Conservation (phyloP, 176 grass and related monocot species). For the Triticum dicoccoides region DNA sequence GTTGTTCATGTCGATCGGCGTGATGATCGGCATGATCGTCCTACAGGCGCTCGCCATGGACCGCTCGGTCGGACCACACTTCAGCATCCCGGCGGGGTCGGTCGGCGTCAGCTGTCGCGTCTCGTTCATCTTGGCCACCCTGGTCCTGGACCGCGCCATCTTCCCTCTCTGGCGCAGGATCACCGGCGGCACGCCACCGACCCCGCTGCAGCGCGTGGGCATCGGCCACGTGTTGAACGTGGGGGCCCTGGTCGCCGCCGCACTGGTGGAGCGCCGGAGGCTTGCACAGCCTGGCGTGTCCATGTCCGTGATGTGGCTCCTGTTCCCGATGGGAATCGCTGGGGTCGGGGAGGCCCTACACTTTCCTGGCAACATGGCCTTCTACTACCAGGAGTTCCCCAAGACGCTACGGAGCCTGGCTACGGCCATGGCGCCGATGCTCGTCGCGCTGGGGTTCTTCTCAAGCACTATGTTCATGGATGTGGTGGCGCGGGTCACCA, state of each 20-base stretch:
- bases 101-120: background rate
- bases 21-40: conserved; percentile 28
- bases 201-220: conserved; percentile 41
- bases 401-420: conserved; percentile 36
- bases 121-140: conserved; percentile 5
- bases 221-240: conserved; percentile 37
- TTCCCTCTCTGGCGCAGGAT: conserved; percentile 31
- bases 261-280: conserved; percentile 38
- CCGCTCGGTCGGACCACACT: conserved; percentile 38
- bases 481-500: conserved; percentile 2
- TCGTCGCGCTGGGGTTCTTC: conserved; percentile 40
- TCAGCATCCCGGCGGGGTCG: conserved; percentile 44
- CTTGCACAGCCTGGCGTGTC: conserved; percentile 13
- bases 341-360: conserved; percentile 36
- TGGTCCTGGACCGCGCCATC: conserved; percentile 27
- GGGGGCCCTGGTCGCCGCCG: conserved; percentile 19
- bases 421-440: conserved; percentile 32
- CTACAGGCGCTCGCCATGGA: conserved; percentile 56
- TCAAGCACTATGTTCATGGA: conserved; percentile 41
- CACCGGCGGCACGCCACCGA: background rate
- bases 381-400: conserved; percentile 58
- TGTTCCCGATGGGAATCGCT: conserved; percentile 25
- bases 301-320: conserved; percentile 55
- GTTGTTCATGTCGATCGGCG: conserved; percentile 31
- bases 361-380: conserved; percentile 41